Base-by-base conservation (phyloP, 2,329 filamentous ascomycete genomes). In the Verticillium tricorpus region DNA sequence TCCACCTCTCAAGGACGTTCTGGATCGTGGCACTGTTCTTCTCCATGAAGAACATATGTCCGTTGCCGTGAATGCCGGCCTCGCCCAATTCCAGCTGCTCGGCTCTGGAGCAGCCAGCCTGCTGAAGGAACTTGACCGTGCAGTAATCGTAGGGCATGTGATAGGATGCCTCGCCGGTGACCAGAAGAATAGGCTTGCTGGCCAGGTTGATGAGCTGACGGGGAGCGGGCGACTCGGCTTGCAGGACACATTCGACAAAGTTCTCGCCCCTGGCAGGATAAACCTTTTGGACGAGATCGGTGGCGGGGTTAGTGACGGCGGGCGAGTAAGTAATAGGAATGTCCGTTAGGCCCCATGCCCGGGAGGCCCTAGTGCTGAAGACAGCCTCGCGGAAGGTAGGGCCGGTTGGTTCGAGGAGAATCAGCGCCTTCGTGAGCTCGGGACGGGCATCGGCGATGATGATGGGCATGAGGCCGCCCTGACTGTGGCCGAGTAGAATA, bases 11-110 rank as follows among this genome's bases (percentile, higher is more conserved):
- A 3, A 73, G 32, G 14, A 67, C 60, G 28, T 56, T 52, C 37
- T 70, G 67, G 56, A 81, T 77, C 54, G 73, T 64, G 62, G 76
- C 68, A 60, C 76, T 81, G 66, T 82, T 82, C 71, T 74, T 76
- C 71, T 82, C 80, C 71, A 82, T 69, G 63, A 82, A 80, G 61
- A 79, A 74, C 74, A 82, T 76, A 69, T 82, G 79, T 0, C 76
- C 78, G 62, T 82, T 82, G 8, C 80, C 80, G 40, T 69, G 65
- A 39, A 81, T 73, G 4, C 76, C 77, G 7, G 68, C 67, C 34
- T 77, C 70, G 6, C 62, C 71, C 25, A 82, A 71, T 65, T 72
- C 70, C 45, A 79, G 37, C 64, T 76, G 72, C 59, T 76, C 66
- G 34, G 71, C 63, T 52, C 66, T 65, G 28, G 67, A 65, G 66